Conservation (phyloP, 2,329 filamentous ascomycete genomes). For the Monosporascus sp. region DNA sequence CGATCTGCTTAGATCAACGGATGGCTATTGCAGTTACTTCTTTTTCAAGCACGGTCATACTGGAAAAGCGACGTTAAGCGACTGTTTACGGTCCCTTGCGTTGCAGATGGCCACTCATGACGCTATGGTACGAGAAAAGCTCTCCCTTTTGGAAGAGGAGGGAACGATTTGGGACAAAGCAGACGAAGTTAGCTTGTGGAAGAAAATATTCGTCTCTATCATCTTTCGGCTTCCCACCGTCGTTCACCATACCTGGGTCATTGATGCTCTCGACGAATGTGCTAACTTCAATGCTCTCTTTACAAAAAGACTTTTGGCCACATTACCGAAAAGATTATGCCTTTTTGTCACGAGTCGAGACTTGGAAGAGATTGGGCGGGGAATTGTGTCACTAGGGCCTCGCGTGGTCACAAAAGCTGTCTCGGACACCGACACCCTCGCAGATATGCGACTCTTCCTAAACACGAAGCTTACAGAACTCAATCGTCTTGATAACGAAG, state of each 20-base stretch:
- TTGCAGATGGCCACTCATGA: conserved; percentile 26
- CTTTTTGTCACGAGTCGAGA: conserved; percentile 25
- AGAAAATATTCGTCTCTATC: conserved; percentile 15
- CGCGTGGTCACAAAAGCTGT: not conserved
- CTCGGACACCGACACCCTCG: conserved; percentile 1
- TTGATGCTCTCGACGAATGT: conserved; percentile 27
- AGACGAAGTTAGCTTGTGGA: conserved; percentile 20
- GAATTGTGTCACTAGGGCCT: conserved; percentile 14
- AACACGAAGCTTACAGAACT: conserved; percentile 14
- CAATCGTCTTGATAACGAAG: not conserved
- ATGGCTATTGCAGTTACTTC: conserved; percentile 22
- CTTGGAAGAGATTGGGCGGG: conserved; percentile 19
- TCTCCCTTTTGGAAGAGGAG: conserved; percentile 13
- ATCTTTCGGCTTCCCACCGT: conserved; percentile 17
- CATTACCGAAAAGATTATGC: conserved; percentile 14
- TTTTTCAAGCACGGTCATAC: conserved; percentile 20
- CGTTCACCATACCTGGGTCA: conserved; percentile 21
- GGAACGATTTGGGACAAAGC: conserved; percentile 14
- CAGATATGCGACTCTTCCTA: conserved; percentile 22
- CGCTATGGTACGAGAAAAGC: conserved; percentile 7
- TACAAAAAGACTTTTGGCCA: no score
- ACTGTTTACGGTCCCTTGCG: conserved; percentile 21
- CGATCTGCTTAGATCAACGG: conserved; percentile 15
- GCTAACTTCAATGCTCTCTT: conserved; percentile 7
- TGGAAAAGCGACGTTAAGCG: conserved; percentile 15